Evolutionary conservation across 2,329 filamentous ascomycete species (phyloP), one percentile per base, ranked within the genome.

Genomic region (Emydomyces testavorans): DNA sequence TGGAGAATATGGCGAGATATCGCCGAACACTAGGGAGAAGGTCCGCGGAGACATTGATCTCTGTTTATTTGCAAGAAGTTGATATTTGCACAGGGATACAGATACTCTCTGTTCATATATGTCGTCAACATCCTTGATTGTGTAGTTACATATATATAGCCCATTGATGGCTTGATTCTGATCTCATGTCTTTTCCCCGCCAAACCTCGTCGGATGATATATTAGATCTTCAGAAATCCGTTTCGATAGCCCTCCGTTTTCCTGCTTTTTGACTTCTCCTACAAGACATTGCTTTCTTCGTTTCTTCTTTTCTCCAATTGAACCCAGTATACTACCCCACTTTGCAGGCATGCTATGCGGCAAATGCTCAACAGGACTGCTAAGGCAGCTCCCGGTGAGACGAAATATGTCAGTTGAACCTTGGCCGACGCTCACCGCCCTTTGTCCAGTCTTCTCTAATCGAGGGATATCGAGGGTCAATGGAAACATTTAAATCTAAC

Each of bases 21-120:
- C 39, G 16, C 28, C 39, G 39, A 32, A 32, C 18, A 16, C 18
- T n/a, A 43, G n/a, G 4, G 31, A 35, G 7, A 18, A 7, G 26
- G 40, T 44, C 41, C 41, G 41, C 41, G 41, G 41, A 44, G 41
- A 44, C 29, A 13, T 13, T 36, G 40, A 4, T 34, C 18, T 15
- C 20, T 21, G 13, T 15, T 39, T 24, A n/a, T n/a, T n/a, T n/a
- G n/a, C n/a, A n/a, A n/a, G n/a, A n/a, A n/a, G n/a, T n/a, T n/a
- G n/a, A n/a, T n/a, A n/a, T n/a, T n/a, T n/a, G n/a, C n/a, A n/a
- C n/a, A n/a, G n/a, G n/a, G n/a, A n/a, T n/a, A n/a, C n/a, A n/a
- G n/a, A n/a, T n/a, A n/a, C n/a, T n/a, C n/a, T 36, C 34, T 36
- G 15, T 18, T 20, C 34, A 16, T n/a, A n/a, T n/a, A n/a, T n/a